Evolutionary conservation across 768 basidiomycete genomes (phyloP).

Genomic region (Suillus brevipes): DNA sequence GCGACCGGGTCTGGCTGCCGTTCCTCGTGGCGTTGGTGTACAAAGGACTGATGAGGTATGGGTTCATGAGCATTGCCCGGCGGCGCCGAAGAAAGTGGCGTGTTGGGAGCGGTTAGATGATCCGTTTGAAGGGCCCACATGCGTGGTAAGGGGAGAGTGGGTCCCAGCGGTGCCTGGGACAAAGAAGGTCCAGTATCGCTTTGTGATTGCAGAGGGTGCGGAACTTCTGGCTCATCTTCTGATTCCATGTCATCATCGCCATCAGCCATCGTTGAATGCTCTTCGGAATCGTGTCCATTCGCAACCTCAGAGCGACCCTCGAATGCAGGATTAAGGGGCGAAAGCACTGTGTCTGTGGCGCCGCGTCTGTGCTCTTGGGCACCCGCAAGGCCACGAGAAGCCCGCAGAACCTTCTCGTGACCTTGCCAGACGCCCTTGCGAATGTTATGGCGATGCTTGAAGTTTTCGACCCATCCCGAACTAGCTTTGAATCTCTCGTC

Average conservation of each 20-base stretch:
- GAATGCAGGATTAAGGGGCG: slow-evolving; percentile 43
- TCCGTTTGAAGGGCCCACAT: slow-evolving; percentile 37
- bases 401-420: slow-evolving; percentile 36
- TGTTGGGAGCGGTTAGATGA: slow-evolving; percentile 24
- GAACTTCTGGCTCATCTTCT: slow-evolving; percentile 34
- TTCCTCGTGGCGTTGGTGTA: slow-evolving; percentile 23
- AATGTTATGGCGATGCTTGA: slow-evolving; percentile 81
- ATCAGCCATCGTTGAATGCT: slow-evolving; percentile 29
- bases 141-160: slow-evolving; percentile 33
- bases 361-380: slow-evolving; percentile 37
- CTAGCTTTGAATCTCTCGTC: slow-evolving; percentile 88
- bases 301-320: slow-evolving; percentile 32
- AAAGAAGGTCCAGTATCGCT: slow-evolving; percentile 30
- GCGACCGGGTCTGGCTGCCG: slow-evolving; percentile 28
- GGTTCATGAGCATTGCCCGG: slow-evolving; percentile 29
- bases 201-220: slow-evolving; percentile 26
- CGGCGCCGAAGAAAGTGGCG: slow-evolving; percentile 34
- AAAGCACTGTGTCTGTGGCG: slow-evolving; percentile 35
- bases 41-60: slow-evolving; percentile 31
- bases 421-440: slow-evolving; percentile 61
- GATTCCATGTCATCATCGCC: slow-evolving; percentile 39
- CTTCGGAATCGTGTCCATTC: slow-evolving; percentile 21
- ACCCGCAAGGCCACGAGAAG: slow-evolving; percentile 29
- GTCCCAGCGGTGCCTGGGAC: slow-evolving; percentile 26
- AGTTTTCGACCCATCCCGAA: slow-evolving; percentile 90